Evolutionary conservation across 1,284 basidiomycete species (phyloP), one percentile per base, ranked within the genome.

Genomic region (Peniophora sp.): DNA sequence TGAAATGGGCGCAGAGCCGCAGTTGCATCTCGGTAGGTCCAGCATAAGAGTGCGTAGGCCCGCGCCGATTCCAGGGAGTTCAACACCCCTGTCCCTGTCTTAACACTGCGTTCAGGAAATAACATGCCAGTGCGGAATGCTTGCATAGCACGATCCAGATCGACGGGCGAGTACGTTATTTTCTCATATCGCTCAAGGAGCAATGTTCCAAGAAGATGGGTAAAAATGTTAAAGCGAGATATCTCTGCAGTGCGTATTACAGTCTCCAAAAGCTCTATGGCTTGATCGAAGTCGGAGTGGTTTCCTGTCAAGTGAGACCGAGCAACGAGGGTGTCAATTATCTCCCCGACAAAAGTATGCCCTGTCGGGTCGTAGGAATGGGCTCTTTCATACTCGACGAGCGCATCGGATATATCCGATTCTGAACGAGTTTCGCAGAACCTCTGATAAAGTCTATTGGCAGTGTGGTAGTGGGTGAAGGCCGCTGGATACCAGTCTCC

Each of bases 1-100:
- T 25, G 14, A 24, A 54, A 56, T 43, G 54, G 52, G 14, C 45
- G 34, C n/a, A 55, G 24, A 17, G 52, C 23, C 24, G 41, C 19
- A 14, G 17, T n/a, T 6, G 45, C 27, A 41, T 19, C 45, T 16
- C 20, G 16, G 27, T 48, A 20, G 12, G 14, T 5, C 10, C 17
- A 45, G 44, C 20, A 45, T 10, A 45, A 20, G 10, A 20, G 9
- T 23, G 44, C 44, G n/a, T 45, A 45, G 8, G 44, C 16, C 12
- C 20, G 23, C n/a, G 44, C 44, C 5, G 44, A 5, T 25, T 23
- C 8, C 8, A 41, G 10, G 44, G 20, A 3, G 3, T 8, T 10
- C 5, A 25, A 10, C 5, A 3, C 19, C 6, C 5, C 23, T n/a
- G 9, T 11, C 5, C n/a, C 16, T n/a, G n/a, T n/a, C n/a, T n/a